Evolutionary conservation across 345 rosid species (phyloP), one percentile per base, ranked within the genome.

Genomic region (Linum trigynum): DNA sequence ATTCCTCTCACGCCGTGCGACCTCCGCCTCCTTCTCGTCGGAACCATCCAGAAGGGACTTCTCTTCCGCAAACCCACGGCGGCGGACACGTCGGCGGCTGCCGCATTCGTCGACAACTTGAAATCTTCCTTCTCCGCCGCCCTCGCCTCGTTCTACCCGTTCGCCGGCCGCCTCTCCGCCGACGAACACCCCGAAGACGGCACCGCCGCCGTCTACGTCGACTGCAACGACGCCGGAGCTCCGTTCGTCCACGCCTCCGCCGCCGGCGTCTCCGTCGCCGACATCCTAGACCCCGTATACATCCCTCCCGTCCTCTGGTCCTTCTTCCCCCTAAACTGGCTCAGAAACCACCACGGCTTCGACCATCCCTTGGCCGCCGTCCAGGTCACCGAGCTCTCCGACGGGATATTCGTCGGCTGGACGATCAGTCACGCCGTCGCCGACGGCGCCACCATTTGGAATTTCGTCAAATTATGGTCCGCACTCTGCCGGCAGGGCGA

Each of bases 391-490:
- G 79, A 83, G 72, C 77, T 83, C 38, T 67, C 11, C 0, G 81
- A 83, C 61, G 85, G 86, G 0, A 7, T 78, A 57, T 70, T 1
- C 81, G 78, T 56, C 82, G 32, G 32, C 32, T 23, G 32, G 32
- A 23, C 32, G 32, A 23, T 23, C 32, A 23, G 32, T 23, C 32
- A 79, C 12, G 51, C 65, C 0, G 79, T 73, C 0, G 77, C 61
- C 0, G 86, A 83, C 41, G 83, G 82, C 0, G 9, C 45, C 0
- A 69, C 87, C 0, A 63, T 85, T 23, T 83, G 86, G 87, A 66
- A 72, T 42, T 79, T 85, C 67, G 10, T 85, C 42, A 75, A 79
- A 4, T 56, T 76, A 0, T 81, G 90, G 84, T 78, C 87, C 0
- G 75, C 77, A 71, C 75, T 74, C 14, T 66, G 68, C 6, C 67